These are phyloP conservation scores for Tuber indicum DNA, from an alignment of 495 filamentous ascomycete genomes.

Conservation along the genomic window DNA sequence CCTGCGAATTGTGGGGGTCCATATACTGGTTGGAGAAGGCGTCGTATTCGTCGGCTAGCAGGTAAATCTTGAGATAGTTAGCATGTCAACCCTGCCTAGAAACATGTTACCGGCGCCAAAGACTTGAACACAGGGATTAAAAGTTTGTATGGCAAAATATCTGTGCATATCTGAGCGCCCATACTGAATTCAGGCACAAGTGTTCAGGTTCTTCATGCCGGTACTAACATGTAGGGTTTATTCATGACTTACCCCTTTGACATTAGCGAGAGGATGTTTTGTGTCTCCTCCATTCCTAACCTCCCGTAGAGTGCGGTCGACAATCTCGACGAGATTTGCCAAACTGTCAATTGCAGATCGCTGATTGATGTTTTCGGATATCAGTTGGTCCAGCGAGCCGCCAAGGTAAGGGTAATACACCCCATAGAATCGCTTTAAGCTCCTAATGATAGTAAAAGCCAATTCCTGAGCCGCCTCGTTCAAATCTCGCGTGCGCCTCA, in stretches of 20 bases:
- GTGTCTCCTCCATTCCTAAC: not conserved
- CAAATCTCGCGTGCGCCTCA: not conserved
- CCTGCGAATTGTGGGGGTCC: not conserved
- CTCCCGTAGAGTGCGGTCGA: not conserved
- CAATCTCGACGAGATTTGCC: not conserved
- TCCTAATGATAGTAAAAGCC: not conserved
- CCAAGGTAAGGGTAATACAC: not conserved
- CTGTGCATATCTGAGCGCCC: too few relatives aligned
- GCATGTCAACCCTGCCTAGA: not conserved
- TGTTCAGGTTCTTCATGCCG: too few relatives aligned
- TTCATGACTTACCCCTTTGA: conserved; percentile 9
- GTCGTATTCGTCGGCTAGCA: too few relatives aligned
- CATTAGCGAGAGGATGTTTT: conserved; percentile 2
- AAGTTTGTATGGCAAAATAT: too few relatives aligned
- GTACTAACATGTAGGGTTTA: not conserved
- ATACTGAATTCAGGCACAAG: too few relatives aligned
- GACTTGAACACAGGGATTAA: too few relatives aligned
- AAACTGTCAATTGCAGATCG: not conserved
- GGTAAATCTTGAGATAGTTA: not conserved
- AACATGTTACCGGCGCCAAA: too few relatives aligned
- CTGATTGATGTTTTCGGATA: not conserved
- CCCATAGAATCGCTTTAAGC: conserved; percentile 2
- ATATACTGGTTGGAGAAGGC: conserved; percentile 10
- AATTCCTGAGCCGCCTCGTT: not conserved
- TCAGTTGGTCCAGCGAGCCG: not conserved